These are phyloP conservation scores for Aspergillus olivimuriae DNA, from an alignment of 495 filamentous ascomycete genomes.

Conservation along the genomic window DNA sequence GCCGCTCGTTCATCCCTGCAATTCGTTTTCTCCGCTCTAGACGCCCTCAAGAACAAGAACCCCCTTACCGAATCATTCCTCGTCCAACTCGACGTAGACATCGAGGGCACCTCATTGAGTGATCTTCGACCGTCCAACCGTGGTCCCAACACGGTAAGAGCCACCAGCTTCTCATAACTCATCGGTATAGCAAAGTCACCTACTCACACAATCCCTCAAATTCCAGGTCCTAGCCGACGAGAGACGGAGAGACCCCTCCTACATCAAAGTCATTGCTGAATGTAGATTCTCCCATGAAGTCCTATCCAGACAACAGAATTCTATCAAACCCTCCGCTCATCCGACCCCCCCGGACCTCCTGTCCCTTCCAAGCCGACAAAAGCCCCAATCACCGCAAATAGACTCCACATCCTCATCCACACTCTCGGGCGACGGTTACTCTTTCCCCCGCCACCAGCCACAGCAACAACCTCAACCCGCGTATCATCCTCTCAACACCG, in stretches of 20 bases:
- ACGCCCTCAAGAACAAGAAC: constrained; percentile 79
- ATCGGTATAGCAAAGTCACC: not conserved
- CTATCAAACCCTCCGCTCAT: too few relatives aligned
- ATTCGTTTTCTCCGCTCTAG: constrained; percentile 85
- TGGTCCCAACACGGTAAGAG: not conserved
- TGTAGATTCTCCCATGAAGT: not conserved
- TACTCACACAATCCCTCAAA: too few relatives aligned
- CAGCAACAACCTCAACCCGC: too few relatives aligned
- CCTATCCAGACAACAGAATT: too few relatives aligned
- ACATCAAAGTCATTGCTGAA: not conserved
- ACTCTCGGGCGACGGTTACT: not conserved
- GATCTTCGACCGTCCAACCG: constrained; percentile 6
- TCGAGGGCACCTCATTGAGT: constrained; percentile 55
- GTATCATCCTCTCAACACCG: not conserved
- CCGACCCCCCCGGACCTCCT: too few relatives aligned
- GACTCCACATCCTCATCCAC: not conserved
- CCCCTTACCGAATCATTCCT: constrained; percentile 94
- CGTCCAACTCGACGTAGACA: constrained; percentile 86
- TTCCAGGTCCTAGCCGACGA: too few relatives aligned
- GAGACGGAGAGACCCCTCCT: too few relatives aligned
- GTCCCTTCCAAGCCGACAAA: not conserved
- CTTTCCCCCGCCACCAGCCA: not conserved
- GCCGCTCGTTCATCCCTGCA: constrained; percentile 77
- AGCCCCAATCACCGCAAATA: not conserved
- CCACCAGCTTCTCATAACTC: not conserved